Evolutionary conservation across 2,329 filamentous ascomycete genomes (phyloP).

Genomic region (Phialophora chinensis): DNA sequence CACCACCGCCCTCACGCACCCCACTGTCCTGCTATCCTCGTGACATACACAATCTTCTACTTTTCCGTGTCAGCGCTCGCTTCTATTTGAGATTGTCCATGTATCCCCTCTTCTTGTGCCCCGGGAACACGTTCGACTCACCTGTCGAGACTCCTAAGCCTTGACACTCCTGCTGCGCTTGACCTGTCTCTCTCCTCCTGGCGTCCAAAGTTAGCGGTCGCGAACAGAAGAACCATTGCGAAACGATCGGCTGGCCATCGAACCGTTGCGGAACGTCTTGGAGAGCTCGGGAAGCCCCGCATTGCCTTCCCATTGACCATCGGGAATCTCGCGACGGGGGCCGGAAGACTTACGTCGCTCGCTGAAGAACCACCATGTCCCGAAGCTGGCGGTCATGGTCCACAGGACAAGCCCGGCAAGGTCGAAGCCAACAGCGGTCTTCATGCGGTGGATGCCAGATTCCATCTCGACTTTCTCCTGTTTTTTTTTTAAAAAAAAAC

Average conservation of each 20-base stretch:
- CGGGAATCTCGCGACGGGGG: background rate
- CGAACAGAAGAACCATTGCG: background rate
- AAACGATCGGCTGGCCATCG: background rate
- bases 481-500: background rate
- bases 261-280: background rate
- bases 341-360: constrained; percentile 5
- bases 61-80: too few species aligned
- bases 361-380: constrained; percentile 22
- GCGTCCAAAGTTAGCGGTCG: background rate
- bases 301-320: background rate
- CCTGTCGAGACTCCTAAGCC: background rate
- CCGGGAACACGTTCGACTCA: background rate
- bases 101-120: too few species aligned
- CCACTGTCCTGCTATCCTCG: too few species aligned
- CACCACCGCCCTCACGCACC: too few species aligned
- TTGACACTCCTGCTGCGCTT: background rate
- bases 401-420: constrained; percentile 76
- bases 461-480: constrained; percentile 67
- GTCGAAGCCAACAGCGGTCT: constrained; percentile 84
- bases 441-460: constrained; percentile 73
- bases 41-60: too few species aligned
- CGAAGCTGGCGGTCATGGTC: constrained; percentile 64
- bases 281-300: background rate
- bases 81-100: too few species aligned
- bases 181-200: background rate